Evolutionary conservation across 352 stramenopile species (phyloP), one percentile per base, ranked within the genome.

Genomic region (Phytophthora pseudosyringae): DNA sequence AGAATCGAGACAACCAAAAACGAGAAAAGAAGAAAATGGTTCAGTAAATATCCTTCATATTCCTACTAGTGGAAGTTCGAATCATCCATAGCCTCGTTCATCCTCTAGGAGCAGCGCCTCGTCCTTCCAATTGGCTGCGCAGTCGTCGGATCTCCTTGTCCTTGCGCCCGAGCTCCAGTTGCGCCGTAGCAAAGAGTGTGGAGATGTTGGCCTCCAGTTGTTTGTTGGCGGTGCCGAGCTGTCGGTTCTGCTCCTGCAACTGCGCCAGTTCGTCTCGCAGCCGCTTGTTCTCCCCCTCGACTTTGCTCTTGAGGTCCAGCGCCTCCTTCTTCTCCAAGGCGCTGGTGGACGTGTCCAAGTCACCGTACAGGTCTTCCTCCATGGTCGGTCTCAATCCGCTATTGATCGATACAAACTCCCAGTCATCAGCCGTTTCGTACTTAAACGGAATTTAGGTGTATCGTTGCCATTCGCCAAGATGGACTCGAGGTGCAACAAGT

Each of bases 281-380:
- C 38, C 70, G 60, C 12, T 66, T 61, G 39, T 81, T 90, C 52
- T 91, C 82, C 12, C 67, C 48, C 66, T 91, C 80, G 2, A 81
- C 71, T 39, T 73, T 73, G 25, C 66, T 71, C 60, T 91, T 87
- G 29, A 81, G 70, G 43, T 85, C 70, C 21, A 87, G 49, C 16
- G 75, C 73, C 31, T 90, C 82, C 59, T 81, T 90, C 70, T 88
- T 87, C 49, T 76, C 74, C 16, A 92, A 71, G 16, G 84, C 84
- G 36, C 71, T 80, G 38, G 76, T 86, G 35, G 86, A 95, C 35
- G 84, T 93, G 73, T 95, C 84, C 44, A 95, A 76, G 55, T 95
- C 86, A 29, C 80, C 80, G 57, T 95, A 93, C 48, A 95, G 69
- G 61, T 94, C 86, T 49, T 91, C 64, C 50, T 88, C 56, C 49